These are phyloP conservation scores for Phytophthora pluvialis DNA, from an alignment of 352 stramenopile species.

Conservation along the genomic window DNA sequence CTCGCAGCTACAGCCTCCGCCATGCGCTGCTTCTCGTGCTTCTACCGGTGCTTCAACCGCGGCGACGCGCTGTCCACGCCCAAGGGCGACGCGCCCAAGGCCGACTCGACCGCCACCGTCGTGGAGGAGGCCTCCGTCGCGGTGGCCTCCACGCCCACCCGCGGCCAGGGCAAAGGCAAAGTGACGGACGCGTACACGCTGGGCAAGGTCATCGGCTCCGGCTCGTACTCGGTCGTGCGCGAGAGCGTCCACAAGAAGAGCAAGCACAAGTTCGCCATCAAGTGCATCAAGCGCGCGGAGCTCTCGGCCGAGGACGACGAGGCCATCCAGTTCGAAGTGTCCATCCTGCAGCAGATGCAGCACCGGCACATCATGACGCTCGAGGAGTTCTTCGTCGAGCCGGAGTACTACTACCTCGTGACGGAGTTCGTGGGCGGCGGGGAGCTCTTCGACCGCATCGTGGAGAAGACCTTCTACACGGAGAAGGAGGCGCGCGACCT, in stretches of 20 bases:
- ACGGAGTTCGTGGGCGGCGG: slow-evolving; percentile 88
- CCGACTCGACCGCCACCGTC: slow-evolving; percentile 15
- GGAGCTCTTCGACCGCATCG: slow-evolving; percentile 92
- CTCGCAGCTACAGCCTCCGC: not conserved
- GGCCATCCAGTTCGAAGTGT: slow-evolving; percentile 78
- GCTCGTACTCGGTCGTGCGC: slow-evolving; percentile 91
- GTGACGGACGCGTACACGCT: slow-evolving; percentile 79
- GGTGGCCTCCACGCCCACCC: slow-evolving; percentile 30
- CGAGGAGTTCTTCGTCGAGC: slow-evolving; percentile 91
- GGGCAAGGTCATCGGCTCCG: slow-evolving; percentile 87
- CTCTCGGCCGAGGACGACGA: slow-evolving; percentile 82
- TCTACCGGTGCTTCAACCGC: slow-evolving; percentile 58
- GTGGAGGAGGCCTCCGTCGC: slow-evolving; percentile 21
- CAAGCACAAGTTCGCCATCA: slow-evolving; percentile 90
- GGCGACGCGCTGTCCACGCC: slow-evolving; percentile 30
- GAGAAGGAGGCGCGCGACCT: slow-evolving; percentile 87
- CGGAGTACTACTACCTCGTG: slow-evolving; percentile 90
- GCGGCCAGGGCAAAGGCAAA: slow-evolving; percentile 45
- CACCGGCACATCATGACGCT: slow-evolving; percentile 93
- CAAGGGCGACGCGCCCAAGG: slow-evolving; percentile 23
- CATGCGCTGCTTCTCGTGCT: slow-evolving; percentile 77
- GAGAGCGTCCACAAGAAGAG: slow-evolving; percentile 80
- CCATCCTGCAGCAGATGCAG: slow-evolving; percentile 85
- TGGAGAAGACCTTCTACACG: slow-evolving; percentile 88
- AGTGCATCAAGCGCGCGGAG: slow-evolving; percentile 84